These are phyloP conservation scores for Podaxis rugospora DNA, from an alignment of 768 basidiomycete genomes.

Conservation along the genomic window DNA sequence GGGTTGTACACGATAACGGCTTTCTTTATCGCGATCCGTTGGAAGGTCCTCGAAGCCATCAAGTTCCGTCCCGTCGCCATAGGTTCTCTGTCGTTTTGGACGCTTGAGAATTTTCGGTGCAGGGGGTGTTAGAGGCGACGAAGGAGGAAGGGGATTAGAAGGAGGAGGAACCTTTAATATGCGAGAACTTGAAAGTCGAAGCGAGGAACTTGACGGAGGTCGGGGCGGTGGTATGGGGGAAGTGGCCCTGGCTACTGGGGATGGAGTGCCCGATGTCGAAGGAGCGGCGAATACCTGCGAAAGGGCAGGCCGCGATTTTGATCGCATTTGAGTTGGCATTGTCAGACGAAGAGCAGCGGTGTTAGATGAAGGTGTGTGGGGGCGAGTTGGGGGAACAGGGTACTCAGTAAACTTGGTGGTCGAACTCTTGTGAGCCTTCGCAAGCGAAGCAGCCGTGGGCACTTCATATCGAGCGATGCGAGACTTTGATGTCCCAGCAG, in stretches of 20 bases:
- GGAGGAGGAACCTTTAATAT: slow-evolving; percentile 12
- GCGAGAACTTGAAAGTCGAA: slow-evolving; percentile 24
- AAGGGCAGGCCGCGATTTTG: slow-evolving; percentile 71
- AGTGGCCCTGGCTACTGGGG: slow-evolving; percentile 40
- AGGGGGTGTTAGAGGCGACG: slow-evolving; percentile 28
- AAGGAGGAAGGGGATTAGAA: slow-evolving; percentile 20
- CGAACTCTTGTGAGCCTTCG: slow-evolving; percentile 65
- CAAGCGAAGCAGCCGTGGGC: slow-evolving; percentile 78
- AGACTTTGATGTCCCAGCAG: slow-evolving; percentile 24
- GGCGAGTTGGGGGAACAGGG: slow-evolving; percentile 70
- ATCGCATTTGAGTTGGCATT: slow-evolving; percentile 78
- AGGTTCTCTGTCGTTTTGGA: slow-evolving; percentile 73
- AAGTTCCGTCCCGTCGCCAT: slow-evolving; percentile 87
- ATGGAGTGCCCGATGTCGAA: slow-evolving; percentile 27
- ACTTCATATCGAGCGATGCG: slow-evolving; percentile 59
- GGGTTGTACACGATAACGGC: slow-evolving; percentile 69
- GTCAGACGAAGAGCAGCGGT: slow-evolving; percentile 76
- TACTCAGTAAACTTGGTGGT: slow-evolving; percentile 65
- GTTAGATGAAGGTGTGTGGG: slow-evolving; percentile 77
- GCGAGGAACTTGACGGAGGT: slow-evolving; percentile 53
- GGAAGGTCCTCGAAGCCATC: slow-evolving; percentile 86
- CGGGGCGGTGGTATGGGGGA: slow-evolving; percentile 54
- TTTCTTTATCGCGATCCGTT: slow-evolving; percentile 80
- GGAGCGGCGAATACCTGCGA: slow-evolving; percentile 67
- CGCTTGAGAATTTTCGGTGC: slow-evolving; percentile 66